Evolutionary conservation across 768 basidiomycete species (phyloP).

Genomic region (Suillus tomentosus): DNA sequence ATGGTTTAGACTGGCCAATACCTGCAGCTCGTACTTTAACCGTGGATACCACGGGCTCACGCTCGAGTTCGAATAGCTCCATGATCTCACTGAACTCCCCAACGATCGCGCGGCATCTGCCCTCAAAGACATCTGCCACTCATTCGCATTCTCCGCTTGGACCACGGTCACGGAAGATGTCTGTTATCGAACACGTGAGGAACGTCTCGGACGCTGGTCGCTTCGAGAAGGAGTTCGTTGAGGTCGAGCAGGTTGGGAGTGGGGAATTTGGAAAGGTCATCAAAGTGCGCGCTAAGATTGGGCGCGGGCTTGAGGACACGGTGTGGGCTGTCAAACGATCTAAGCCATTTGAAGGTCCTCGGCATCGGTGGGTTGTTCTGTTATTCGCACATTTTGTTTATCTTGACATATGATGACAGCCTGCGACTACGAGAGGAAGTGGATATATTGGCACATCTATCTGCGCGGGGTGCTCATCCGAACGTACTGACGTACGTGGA

Average conservation of each 20-base stretch:
- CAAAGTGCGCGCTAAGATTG: constrained; percentile 72
- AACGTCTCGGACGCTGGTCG: constrained; percentile 54
- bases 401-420: constrained; percentile 37
- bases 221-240: constrained; percentile 80
- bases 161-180: constrained; percentile 24
- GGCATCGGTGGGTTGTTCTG: constrained; percentile 71
- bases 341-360: constrained; percentile 86
- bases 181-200: constrained; percentile 19
- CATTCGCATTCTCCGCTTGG: constrained; percentile 7
- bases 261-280: constrained; percentile 95
- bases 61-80: constrained; percentile 58
- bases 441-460: constrained; percentile 82
- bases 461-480: constrained; percentile 54
- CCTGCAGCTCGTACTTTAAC: constrained; percentile 46
- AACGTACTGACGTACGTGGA: constrained; percentile 90
- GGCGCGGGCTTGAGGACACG: constrained; percentile 37
- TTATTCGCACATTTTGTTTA: constrained; percentile 11
- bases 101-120: constrained; percentile 39
- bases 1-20: constrained; percentile 54
- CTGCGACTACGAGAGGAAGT: constrained; percentile 93
- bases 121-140: constrained; percentile 19
- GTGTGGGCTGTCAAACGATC: constrained; percentile 93
- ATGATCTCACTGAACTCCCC: constrained; percentile 48
- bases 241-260: constrained; percentile 80
- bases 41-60: constrained; percentile 54